Percentiles rank a stretch among this genome's conserved stretches.
phyloP scores from a whole-genome alignment of 2,329 filamentous ascomycete species.

The Xylariaceae sp. region DNA sequence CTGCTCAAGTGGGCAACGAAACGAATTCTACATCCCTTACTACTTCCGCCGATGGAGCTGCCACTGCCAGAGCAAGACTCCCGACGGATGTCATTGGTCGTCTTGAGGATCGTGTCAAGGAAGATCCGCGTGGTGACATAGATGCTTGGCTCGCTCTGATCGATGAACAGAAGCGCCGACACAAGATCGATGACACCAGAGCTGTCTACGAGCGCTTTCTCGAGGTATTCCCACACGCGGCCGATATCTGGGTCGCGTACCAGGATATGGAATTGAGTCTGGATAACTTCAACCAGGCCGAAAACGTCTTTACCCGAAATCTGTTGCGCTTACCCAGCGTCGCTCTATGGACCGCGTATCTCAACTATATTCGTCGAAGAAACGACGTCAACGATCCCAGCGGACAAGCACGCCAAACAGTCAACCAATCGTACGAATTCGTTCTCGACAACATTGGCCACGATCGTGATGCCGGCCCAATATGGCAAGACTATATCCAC shows the following conservation, averaged over 20 bases:
- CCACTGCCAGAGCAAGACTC: constrained; percentile 20
- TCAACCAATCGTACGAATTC: constrained; percentile 85
- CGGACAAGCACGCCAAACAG: constrained; percentile 68
- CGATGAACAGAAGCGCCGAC: constrained; percentile 71
- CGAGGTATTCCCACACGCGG: constrained; percentile 83
- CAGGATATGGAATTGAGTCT: constrained; percentile 82
- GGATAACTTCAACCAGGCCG: constrained; percentile 73
- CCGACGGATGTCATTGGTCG: constrained; percentile 69
- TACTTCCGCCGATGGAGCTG: constrained; percentile 4
- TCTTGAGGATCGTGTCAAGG: constrained; percentile 82
- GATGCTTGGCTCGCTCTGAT: constrained; percentile 89
- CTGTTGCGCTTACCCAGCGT: constrained; percentile 75
- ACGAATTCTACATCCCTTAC: constrained; percentile 2
- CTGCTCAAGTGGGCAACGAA: constrained; percentile 11
- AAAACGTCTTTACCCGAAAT: constrained; percentile 74
- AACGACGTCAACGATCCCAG: constrained; percentile 81
- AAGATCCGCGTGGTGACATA: constrained; percentile 87
- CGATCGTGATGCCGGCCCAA: constrained; percentile 79
- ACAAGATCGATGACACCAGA: constrained; percentile 74
- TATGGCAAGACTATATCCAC: constrained; percentile 93
- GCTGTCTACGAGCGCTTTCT: constrained; percentile 80
- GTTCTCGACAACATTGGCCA: constrained; percentile 84
- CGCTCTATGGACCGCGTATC: constrained; percentile 83
- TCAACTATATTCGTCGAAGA: constrained; percentile 88
- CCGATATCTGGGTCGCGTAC: constrained; percentile 84